Conservation (phyloP, 2,329 filamentous ascomycete species). For the Teratosphaeria zuluensis region DNA sequence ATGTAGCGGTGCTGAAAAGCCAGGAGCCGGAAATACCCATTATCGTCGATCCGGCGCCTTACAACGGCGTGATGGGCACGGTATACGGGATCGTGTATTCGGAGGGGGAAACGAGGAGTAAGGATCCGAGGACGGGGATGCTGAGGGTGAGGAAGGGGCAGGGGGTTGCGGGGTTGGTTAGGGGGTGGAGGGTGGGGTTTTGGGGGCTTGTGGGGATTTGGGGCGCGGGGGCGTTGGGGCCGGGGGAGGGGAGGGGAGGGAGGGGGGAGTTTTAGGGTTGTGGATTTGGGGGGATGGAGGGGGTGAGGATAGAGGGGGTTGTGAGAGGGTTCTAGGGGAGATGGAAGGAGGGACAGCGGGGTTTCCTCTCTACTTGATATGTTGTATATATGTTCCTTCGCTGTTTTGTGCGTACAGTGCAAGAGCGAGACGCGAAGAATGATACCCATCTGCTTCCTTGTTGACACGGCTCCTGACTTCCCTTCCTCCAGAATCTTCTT, state of each 20-base stretch:
- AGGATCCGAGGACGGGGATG: slow-evolving; percentile 25
- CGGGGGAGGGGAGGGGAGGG: slow-evolving; percentile 48
- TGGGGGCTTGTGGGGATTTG: slow-evolving; percentile 68
- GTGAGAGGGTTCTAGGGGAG: too few species aligned
- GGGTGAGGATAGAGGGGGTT: too few species aligned
- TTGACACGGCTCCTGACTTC: too few species aligned
- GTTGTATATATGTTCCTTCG: too few species aligned
- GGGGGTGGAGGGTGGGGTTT: slow-evolving; percentile 69
- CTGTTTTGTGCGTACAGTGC: too few species aligned
- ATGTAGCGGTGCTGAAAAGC: slow-evolving; percentile 44
- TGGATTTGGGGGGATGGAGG: too few species aligned
- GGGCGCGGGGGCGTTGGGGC: slow-evolving; percentile 56
- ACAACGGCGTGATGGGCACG: slow-evolving; percentile 79
- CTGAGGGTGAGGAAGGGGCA: slow-evolving; percentile 50
- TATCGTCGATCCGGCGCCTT: slow-evolving; percentile 70
- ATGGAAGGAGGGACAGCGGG: too few species aligned
- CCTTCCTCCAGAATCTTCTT: too few species aligned
- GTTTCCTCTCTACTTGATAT: too few species aligned
- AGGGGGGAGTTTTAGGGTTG: slow-evolving; percentile 26
- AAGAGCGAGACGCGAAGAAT: too few species aligned
- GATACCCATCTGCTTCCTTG: too few species aligned
- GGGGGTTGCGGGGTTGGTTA: slow-evolving; percentile 58
- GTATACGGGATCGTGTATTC: slow-evolving; percentile 80
- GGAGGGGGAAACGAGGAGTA: slow-evolving; percentile 53
- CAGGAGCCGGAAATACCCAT: slow-evolving; percentile 46